Conservation (phyloP, 2,329 filamentous ascomycete species). For the Talaromyces sp. region DNA sequence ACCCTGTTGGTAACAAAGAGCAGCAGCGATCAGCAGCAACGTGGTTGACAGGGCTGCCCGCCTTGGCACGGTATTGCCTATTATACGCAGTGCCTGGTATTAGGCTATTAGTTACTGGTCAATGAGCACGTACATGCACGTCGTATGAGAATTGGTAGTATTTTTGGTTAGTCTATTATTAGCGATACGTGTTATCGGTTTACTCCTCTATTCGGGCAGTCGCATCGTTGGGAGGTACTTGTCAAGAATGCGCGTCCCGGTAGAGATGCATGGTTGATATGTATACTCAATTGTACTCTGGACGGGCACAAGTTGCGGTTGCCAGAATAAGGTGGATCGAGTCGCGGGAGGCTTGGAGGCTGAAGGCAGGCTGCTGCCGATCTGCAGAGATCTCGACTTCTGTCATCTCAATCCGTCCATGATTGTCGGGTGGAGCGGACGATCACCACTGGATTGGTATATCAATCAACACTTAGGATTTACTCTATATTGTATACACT, state of each 20-base stretch:
- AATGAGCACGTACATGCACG: no score
- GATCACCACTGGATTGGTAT: background rate
- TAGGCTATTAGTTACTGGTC: no score
- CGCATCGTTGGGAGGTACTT: background rate
- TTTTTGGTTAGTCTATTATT: no score
- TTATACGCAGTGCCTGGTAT: no score
- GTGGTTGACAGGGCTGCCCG: slow-evolving; percentile 12
- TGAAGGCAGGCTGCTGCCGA: background rate
- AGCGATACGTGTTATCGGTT: background rate
- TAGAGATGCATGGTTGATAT: background rate
- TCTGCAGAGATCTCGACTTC: background rate
- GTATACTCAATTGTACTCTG: no score
- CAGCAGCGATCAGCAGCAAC: slow-evolving; percentile 9
- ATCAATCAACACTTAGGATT: background rate
- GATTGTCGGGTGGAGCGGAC: background rate
- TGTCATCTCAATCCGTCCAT: background rate
- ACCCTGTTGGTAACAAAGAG: background rate
- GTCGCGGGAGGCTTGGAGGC: background rate
- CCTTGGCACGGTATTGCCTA: background rate
- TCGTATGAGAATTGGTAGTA: no score
- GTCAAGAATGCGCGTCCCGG: background rate
- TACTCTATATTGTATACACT: no score
- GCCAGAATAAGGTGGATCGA: background rate
- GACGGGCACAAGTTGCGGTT: no score
- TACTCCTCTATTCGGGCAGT: background rate